A percentile compares a stretch with the other conserved stretches of the same genome.
Conservation (phyloP, 1,284 basidiomycete genomes). For the Sparassis latifolia region DNA sequence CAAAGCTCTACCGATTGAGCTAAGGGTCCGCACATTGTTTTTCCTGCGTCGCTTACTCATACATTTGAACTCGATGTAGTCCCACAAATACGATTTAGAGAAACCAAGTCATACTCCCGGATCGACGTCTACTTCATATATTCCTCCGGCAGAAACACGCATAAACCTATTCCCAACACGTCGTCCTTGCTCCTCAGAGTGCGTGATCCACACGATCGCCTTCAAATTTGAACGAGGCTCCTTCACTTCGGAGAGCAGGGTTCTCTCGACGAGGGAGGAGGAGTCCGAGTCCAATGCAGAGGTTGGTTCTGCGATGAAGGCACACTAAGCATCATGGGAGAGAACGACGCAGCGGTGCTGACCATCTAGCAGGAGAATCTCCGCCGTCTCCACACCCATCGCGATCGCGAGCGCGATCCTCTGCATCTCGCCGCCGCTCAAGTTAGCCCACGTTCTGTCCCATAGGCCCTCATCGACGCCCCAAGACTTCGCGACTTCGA, state of each 20-base stretch:
- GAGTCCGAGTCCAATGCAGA: slow-evolving; percentile 77
- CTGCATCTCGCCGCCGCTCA: slow-evolving; percentile 83
- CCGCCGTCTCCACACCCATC: slow-evolving; percentile 65
- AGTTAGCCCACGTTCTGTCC: slow-evolving; percentile 69
- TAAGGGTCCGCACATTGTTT: slow-evolving; percentile 30
- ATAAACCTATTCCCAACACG: slow-evolving; percentile 69
- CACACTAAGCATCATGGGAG: not conserved
- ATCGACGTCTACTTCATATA: slow-evolving; percentile 35
- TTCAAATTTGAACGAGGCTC: slow-evolving; percentile 47
- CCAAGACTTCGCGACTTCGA: slow-evolving; percentile 61
- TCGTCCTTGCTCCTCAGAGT: slow-evolving; percentile 72
- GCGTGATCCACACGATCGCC: slow-evolving; percentile 82
- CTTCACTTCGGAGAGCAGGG: slow-evolving; percentile 46
- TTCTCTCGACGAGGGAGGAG: slow-evolving; percentile 58
- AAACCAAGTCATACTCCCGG: slow-evolving; percentile 9
- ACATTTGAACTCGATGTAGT: no score
- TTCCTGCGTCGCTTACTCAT: no score
- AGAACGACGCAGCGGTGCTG: slow-evolving; percentile 16
- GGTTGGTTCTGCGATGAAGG: slow-evolving; percentile 61
- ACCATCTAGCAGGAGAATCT: slow-evolving; percentile 84
- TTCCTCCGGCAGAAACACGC: slow-evolving; percentile 40
- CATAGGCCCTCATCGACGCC: slow-evolving; percentile 64
- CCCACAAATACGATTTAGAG: no score
- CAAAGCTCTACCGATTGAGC: slow-evolving; percentile 45
- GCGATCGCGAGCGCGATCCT: slow-evolving; percentile 73